Base-by-base conservation (phyloP, 148 eudicot genomes). In the Tetragonia tetragonoides region DNA sequence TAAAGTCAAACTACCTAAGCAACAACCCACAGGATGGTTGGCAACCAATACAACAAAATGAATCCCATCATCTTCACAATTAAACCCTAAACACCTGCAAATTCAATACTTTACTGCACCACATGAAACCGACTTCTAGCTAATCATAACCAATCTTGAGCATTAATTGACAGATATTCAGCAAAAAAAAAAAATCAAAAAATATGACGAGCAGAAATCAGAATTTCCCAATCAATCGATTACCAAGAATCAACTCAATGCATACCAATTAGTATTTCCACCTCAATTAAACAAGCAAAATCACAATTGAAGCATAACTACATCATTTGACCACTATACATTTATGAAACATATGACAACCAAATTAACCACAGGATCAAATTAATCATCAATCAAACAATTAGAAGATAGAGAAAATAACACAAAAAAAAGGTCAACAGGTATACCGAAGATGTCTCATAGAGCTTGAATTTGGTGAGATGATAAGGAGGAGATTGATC, bases 361-460 rank as follows among this genome's bases (percentile, higher is more conserved):
- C 17, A 68, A 51, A 70, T 46, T 63, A 53, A 44, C 3, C 39
- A 72, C 46, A 64, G 65, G 34, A 24, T 34, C 34, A 21, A 41
- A 49, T 15, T 3, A 72, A 59, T 53, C 53, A 60, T 1, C 68
- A 72, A 47, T 20, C 47, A 38, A 46, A 14, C 39, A 65, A 53
- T 40, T 46, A 57, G 3, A 73, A 69, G 28, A 18, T 40, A 5
- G 86, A 34, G 41, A 41, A 78, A 51, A 4, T 57, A 49, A 18
- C 0, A 41, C n/a, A 39, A 9, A 20, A 65, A 72, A 46, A n/a
- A 53, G 41, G 66, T 51, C 66, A 66, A 77, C 49, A 66, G 54
- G 11, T 67, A 78, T 94, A 94, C 98, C 91, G 97, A 88, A 81
- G 89, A 90, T 81, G 98, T 94, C 81, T 94, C 97, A 54, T 90